These are phyloP conservation scores for Boletales sp. DNA, from an alignment of 768 basidiomycete genomes.

Conservation along the genomic window DNA sequence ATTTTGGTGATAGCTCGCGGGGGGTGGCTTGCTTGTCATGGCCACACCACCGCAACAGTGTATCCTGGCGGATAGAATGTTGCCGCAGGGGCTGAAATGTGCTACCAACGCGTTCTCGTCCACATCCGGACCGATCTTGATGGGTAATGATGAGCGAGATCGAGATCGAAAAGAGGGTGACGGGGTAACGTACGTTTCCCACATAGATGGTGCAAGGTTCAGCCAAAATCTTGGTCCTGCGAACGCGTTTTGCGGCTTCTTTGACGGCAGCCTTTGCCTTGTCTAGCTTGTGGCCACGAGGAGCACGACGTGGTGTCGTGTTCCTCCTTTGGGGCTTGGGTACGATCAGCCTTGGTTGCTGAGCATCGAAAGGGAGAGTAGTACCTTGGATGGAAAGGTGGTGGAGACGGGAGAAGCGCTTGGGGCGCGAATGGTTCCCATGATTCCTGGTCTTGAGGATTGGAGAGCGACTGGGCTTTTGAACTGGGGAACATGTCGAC, in stretches of 20 bases:
- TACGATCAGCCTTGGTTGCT: too few species aligned
- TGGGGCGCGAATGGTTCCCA: conserved; percentile 10
- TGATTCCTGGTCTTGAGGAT: too few species aligned
- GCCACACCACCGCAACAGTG: conserved; percentile 33
- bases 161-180: neutral
- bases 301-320: conserved; percentile 7
- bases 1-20: conserved; percentile 31
- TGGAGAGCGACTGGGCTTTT: conserved; percentile 11
- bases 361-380: too few species aligned
- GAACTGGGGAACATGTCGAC: conserved; percentile 13
- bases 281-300: conserved; percentile 6
- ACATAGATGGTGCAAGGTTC: conserved; percentile 44
- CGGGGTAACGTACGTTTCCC: conserved; percentile 52
- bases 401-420: conserved; percentile 7
- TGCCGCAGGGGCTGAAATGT: conserved; percentile 25
- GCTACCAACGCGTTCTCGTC: conserved; percentile 21
- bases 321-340: conserved; percentile 7
- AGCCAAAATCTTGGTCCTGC: conserved; percentile 3
- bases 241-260: conserved; percentile 15
- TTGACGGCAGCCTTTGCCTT: conserved; percentile 16
- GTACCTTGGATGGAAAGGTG: too few species aligned
- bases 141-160: conserved; percentile 3
- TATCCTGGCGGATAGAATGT: conserved; percentile 19
- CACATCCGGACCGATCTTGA: conserved; percentile 31
- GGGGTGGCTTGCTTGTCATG: conserved; percentile 23